These are phyloP conservation scores for Globisporangium radiosum DNA, from an alignment of 352 stramenopile species.

Conservation along the genomic window DNA sequence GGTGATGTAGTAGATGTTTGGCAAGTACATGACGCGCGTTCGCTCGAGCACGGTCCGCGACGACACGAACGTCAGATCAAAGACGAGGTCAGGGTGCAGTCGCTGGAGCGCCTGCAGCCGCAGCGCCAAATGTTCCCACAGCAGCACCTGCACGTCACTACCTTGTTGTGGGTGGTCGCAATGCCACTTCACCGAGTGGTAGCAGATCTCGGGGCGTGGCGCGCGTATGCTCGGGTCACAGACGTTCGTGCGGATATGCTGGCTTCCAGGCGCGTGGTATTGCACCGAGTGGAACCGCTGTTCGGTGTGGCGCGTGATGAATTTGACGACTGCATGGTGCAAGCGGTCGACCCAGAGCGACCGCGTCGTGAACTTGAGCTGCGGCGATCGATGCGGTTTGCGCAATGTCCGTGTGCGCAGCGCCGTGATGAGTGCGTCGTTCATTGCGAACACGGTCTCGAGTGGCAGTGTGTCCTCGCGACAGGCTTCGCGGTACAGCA, in stretches of 20 bases:
- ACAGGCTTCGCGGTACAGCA: slow-evolving; percentile 6
- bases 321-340: slow-evolving; percentile 14
- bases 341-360: slow-evolving; percentile 26
- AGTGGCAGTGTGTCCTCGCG: slow-evolving; percentile 10
- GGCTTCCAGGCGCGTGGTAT: no score
- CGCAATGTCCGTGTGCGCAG: slow-evolving; percentile 29
- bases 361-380: slow-evolving; percentile 8
- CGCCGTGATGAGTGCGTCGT: slow-evolving; percentile 25
- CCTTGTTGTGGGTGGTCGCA: no score
- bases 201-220: background rate
- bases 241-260: no score
- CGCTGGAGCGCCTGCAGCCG: slow-evolving; percentile 17
- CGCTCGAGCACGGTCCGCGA: background rate
- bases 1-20: background rate
- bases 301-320: slow-evolving; percentile 7
- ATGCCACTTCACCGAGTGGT: background rate
- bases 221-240: background rate
- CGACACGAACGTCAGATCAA: slow-evolving; percentile 20
- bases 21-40: slow-evolving; percentile 2
- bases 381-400: slow-evolving; percentile 8
- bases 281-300: no score
- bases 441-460: slow-evolving; percentile 21
- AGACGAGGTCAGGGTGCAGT: slow-evolving; percentile 19
- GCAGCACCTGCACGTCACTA: no score
- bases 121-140: slow-evolving; percentile 16